Conservation (phyloP, 768 basidiomycete genomes). For the Psilocybe azurescens region DNA sequence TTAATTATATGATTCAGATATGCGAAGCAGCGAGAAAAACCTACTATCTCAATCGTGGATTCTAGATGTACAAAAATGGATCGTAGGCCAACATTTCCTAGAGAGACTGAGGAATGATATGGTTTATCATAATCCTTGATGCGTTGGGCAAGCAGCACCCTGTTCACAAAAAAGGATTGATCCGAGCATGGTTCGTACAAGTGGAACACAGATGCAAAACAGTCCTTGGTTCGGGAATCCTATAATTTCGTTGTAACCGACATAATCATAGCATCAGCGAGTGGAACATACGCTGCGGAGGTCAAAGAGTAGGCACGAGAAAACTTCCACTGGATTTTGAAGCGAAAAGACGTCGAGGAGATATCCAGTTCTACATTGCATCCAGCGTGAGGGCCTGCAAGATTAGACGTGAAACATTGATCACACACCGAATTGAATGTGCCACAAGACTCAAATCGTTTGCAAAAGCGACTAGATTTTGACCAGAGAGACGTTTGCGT, state of each 20-base stretch:
- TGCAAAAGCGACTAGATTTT: not conserved
- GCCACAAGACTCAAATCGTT: not conserved
- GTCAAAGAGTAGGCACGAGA: constrained; percentile 37
- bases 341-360: constrained; percentile 54
- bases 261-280: not conserved
- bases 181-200: constrained; percentile 49
- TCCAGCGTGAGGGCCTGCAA: not conserved
- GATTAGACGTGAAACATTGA: not conserved
- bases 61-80: constrained; percentile 16
- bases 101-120: not conserved
- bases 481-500: not conserved
- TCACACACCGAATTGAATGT: not conserved
- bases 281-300: constrained; percentile 42
- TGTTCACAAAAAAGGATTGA: constrained; percentile 65
- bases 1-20: not conserved
- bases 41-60: constrained; percentile 16
- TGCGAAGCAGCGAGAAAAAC: not conserved
- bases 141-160: constrained; percentile 25
- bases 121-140: constrained; percentile 6
- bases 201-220: constrained; percentile 48
- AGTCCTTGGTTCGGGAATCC: constrained; percentile 15
- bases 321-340: constrained; percentile 37
- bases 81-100: not conserved
- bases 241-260: not conserved
- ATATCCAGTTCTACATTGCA: constrained; percentile 45